Evolutionary conservation across 345 rosid genomes (phyloP).

Genomic region (Rhizophora mangle): DNA sequence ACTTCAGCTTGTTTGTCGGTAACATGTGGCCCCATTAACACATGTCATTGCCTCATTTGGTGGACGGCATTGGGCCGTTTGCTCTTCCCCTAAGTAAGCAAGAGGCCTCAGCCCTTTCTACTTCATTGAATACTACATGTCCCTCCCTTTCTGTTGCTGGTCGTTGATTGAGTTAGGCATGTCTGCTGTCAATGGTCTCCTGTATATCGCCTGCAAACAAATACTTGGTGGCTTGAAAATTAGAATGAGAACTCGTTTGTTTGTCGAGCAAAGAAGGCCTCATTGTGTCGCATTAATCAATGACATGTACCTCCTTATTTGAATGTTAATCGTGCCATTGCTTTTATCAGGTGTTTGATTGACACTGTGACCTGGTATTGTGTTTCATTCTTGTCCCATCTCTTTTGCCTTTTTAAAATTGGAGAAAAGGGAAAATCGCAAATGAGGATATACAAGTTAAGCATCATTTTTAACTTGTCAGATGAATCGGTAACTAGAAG

Average conservation of each 20-base stretch:
- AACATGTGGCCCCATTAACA: conserved; percentile 11
- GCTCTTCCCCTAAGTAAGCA: background rate
- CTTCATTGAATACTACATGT: conserved; percentile 6
- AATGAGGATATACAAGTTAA: no score
- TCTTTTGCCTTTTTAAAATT: background rate
- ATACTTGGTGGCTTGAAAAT: background rate
- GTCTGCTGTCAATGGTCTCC: conserved; percentile 17
- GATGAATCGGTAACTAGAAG: background rate
- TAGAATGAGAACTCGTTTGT: conserved; percentile 16
- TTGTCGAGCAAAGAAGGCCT: background rate
- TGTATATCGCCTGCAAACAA: conserved; percentile 17
- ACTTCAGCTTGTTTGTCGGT: background rate
- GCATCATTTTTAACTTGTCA: no score
- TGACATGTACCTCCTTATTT: background rate
- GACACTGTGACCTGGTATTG: background rate
- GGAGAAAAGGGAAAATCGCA: background rate
- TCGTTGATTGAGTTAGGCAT: conserved; percentile 25
- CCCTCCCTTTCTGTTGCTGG: conserved; percentile 19
- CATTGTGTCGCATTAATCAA: background rate
- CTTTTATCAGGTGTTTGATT: background rate
- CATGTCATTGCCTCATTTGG: conserved; percentile 14
- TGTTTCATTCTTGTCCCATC: background rate
- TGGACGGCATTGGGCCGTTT: conserved; percentile 12
- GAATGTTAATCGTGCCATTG: background rate
- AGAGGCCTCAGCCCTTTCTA: background rate